A percentile compares a stretch with the other conserved stretches of the same genome.
Evolutionary conservation across 2,329 filamentous ascomycete species (phyloP).

Genomic region (Clonostachys rhizophaga): DNA sequence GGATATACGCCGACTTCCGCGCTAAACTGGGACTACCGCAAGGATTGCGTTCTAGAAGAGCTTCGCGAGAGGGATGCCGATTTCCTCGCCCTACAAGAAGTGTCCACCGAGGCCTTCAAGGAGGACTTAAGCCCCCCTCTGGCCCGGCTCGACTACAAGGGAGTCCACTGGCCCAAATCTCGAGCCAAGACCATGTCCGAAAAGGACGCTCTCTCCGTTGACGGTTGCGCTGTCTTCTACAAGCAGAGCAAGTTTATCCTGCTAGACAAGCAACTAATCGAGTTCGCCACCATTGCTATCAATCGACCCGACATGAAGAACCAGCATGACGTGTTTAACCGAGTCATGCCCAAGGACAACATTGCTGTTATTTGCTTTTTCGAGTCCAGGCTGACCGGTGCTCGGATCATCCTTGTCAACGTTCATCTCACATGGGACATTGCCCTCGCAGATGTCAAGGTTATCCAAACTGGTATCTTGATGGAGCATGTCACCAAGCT

Average conservation of each 20-base stretch:
- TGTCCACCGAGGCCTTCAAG: conserved; percentile 87
- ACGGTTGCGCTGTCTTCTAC: conserved; percentile 96
- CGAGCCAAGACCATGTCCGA: conserved; percentile 89
- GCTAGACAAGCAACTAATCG: conserved; percentile 89
- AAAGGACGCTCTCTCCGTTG: conserved; percentile 82
- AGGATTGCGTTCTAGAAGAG: conserved; percentile 77
- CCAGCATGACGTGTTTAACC: conserved; percentile 96
- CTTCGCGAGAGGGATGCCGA: conserved; percentile 77
- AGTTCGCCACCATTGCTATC: conserved; percentile 88
- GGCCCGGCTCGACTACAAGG: conserved; percentile 85
- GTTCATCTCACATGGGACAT: conserved; percentile 96
- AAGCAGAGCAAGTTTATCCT: conserved; percentile 92
- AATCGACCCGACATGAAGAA: conserved; percentile 96
- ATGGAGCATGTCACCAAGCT: conserved; percentile 89
- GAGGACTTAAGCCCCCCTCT: conserved; percentile 86
- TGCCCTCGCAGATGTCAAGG: conserved; percentile 85
- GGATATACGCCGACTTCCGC: conserved; percentile 84
- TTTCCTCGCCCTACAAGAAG: conserved; percentile 89
- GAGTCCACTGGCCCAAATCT: conserved; percentile 87
- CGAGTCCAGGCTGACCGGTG: conserved; percentile 87
- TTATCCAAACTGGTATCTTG: conserved; percentile 91
- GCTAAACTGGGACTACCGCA: conserved; percentile 82
- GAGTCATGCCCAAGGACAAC: conserved; percentile 97
- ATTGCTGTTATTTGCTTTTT: conserved; percentile 91
- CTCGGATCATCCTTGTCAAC: conserved; percentile 87